Base-by-base conservation (phyloP, 2,329 filamentous ascomycete genomes). In the Cordyceps cicadae region DNA sequence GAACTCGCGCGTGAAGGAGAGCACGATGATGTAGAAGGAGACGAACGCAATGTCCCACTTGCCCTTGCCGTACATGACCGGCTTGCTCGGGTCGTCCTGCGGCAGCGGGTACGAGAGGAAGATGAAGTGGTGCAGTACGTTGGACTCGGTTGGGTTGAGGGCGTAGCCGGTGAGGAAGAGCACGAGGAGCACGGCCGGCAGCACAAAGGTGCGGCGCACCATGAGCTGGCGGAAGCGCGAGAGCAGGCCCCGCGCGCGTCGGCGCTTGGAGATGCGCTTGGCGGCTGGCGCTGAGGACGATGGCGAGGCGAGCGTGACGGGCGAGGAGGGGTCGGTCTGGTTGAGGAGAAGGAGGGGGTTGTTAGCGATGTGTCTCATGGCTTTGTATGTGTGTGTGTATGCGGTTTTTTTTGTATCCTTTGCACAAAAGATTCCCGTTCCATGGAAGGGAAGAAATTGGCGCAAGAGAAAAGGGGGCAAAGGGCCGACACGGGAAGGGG, bases 1-100 rank as follows among this genome's bases (percentile, higher is more conserved):
- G 74, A 96, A 96, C 74, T 97, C 92, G 70, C 92, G 90, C 12
- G 91, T 96, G 73, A 97, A 97, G 63, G 89, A 92, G 63, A 97
- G 82, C 24, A 97, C 87, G 61, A 97, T 78, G 46, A 85, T 93
- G 76, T 97, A 97, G 77, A 97, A 97, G 62, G 79, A 77, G 59
- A 97, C 90, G 68, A 97, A 93, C 49, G 89, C 88, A 59, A 96
- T 79, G 72, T 97, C 92, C 78, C 87, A 88, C 46, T 75, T 80
- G n/a, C 92, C 92, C 74, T 97, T 97, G 72, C 88, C 92, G 76
- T 96, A 97, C 70, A 92, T 89, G 19, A 78, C 62, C 67, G 81
- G 74, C 68, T 77, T 75, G 60, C 72, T 71, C 46, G 74, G 70
- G 45, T 76, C 72, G 34, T 66, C 63, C 48, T 69, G 67, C 17